A percentile compares a stretch with the other conserved stretches of the same genome.
Evolutionary conservation across 2,329 filamentous ascomycete genomes (phyloP).

Genomic region (Exophiala aquamarina): DNA sequence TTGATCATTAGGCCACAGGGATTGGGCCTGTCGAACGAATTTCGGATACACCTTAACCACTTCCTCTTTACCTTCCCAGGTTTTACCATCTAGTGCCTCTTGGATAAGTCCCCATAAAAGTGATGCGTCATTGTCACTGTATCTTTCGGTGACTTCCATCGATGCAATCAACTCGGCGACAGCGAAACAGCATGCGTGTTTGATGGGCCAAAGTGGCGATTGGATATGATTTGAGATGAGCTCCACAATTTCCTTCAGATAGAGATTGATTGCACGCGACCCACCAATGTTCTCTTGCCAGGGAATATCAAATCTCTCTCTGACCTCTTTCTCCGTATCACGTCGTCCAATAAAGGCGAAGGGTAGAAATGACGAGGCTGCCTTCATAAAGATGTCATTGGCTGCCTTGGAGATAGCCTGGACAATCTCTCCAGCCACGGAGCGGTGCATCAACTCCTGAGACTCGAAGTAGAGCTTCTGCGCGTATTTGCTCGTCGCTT

Average conservation of each 20-base stretch:
- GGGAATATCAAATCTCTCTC: constrained; percentile 76
- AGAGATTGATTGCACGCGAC: constrained; percentile 75
- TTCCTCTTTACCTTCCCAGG: constrained; percentile 87
- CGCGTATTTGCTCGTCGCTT: constrained; percentile 55
- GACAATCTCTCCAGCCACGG: constrained; percentile 79
- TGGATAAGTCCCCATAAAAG: constrained; percentile 81
- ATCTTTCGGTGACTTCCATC: constrained; percentile 52
- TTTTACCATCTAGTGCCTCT: constrained; percentile 80
- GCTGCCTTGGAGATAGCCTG: constrained; percentile 81
- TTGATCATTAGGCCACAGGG: constrained; percentile 56
- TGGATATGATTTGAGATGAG: constrained; percentile 69
- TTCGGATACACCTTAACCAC: constrained; percentile 76
- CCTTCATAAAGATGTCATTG: constrained; percentile 78
- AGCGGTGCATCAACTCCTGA: constrained; percentile 72
- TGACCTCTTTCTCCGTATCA: constrained; percentile 77
- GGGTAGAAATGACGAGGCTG: constrained; percentile 74
- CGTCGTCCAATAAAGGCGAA: constrained; percentile 87
- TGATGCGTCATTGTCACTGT: constrained; percentile 59
- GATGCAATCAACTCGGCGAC: constrained; percentile 72
- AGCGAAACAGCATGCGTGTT: constrained; percentile 81
- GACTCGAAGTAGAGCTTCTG: constrained; percentile 76
- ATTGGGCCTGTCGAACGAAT: constrained; percentile 67
- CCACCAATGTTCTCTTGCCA: constrained; percentile 93
- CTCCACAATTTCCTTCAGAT: constrained; percentile 75
- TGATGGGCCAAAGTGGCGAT: constrained; percentile 83